Evolutionary conservation across 1,284 basidiomycete species (phyloP), one percentile per base, ranked within the genome.

Genomic region (Anthracocystis setariae): DNA sequence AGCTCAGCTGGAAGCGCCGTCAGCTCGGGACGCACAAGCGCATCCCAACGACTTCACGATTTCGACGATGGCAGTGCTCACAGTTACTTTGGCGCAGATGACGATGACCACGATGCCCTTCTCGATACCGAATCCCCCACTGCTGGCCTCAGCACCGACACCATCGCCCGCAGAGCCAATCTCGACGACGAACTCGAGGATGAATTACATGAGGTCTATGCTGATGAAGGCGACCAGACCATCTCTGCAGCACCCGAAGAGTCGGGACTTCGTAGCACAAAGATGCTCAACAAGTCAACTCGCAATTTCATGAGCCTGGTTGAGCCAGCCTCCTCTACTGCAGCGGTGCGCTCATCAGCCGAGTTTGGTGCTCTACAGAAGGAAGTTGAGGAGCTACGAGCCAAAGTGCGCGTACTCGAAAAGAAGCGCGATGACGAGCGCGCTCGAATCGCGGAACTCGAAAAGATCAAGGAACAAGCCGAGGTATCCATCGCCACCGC

Each of bases 361-460:
- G 76, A 73, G 9, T 69, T 68, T 5, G 64, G 53, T 17, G 70
- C 69, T 25, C 42, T 79, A 8, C 72, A 71, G 25, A 65, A 69
- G 32, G 76, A 78, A 49, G 48, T 74, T 49, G 83, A 84, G 83
- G 93, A 95, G 82, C 85, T 94, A 46, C 89, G 90, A 38, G 90
- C 90, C 49, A 93, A 92, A 83, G 86, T 92, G 20, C 88, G 92
- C 29, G 88, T 95, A 4, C 85, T 96, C 21, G 95, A 98, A 84
- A 88, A 88, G 18, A 90, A 92, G 77, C 89, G 92, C 15, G 88
- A 89, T 1, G 94, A 97, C 67, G 95, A 97, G 78, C 87, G 91
- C 0, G 89, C 90, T 18, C 89, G 89, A 63, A 87, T 97, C 25
- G 88, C 91, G 52, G 89, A 91, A 78, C 88, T 97, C n/a, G 93